phyloP scores from a whole-genome alignment of 352 stramenopile species.

The Aphanomyces euteiches region DNA sequence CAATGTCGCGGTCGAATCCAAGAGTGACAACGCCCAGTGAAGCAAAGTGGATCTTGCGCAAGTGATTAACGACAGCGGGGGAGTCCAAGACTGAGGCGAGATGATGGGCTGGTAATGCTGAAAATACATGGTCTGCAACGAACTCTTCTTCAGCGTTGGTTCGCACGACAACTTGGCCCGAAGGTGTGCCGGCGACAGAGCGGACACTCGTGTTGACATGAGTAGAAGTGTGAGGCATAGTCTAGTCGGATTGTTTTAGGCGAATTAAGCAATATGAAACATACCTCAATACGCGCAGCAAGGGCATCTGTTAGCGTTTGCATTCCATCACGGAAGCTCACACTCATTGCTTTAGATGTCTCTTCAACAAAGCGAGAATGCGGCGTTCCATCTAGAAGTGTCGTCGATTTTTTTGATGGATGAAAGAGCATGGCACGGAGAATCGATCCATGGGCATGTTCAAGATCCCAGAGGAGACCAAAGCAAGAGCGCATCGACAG shows the following conservation, averaged over 20 bases:
- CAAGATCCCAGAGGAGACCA: slow-evolving; percentile 67
- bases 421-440: slow-evolving; percentile 46
- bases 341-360: slow-evolving; percentile 71
- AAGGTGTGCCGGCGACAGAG: background rate
- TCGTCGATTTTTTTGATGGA: slow-evolving; percentile 33
- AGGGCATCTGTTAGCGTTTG: slow-evolving; percentile 59
- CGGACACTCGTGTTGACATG: slow-evolving; percentile 32
- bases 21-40: slow-evolving; percentile 82
- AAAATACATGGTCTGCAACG: slow-evolving; percentile 65
- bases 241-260: slow-evolving; percentile 30
- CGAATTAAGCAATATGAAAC: too few species aligned
- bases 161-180: background rate
- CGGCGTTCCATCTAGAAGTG: slow-evolving; percentile 56
- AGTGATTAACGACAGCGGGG: slow-evolving; percentile 46
- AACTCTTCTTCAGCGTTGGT: slow-evolving; percentile 37
- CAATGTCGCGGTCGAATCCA: slow-evolving; percentile 55
- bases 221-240: slow-evolving; percentile 31
- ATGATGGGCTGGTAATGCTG: slow-evolving; percentile 62
- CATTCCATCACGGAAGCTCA: slow-evolving; percentile 83
- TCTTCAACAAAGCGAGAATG: slow-evolving; percentile 72
- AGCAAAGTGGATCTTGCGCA: slow-evolving; percentile 70
- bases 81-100: slow-evolving; percentile 49
- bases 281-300: slow-evolving; percentile 38
- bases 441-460: slow-evolving; percentile 71
- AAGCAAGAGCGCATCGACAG: slow-evolving; percentile 82